Base-by-base conservation (phyloP, 768 basidiomycete genomes). In the Rhizopogon vesiculosus region DNA sequence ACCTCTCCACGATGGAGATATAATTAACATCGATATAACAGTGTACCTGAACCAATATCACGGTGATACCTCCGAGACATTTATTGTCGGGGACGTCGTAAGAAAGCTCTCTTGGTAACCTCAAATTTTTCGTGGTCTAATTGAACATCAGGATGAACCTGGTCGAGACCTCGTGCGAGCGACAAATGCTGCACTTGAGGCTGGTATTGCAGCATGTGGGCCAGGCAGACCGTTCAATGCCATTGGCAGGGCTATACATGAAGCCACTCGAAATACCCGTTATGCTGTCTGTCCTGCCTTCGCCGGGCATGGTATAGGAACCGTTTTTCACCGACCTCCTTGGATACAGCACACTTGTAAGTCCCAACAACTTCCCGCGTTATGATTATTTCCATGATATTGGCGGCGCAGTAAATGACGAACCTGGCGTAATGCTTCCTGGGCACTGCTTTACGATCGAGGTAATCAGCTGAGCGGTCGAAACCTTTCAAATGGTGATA, bases 371-470 rank as follows among this genome's bases (percentile, higher is more conserved):
- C 0, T 42, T 31, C 22, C n/a, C 3, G 4, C 25, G 5, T 57
- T 3, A 54, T 45, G 7, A 1, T 12, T 9, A 25, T 45, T 46
- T 39, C 33, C 45, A 13, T 35, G 31, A 56, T 7, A 29, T 38
- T 8, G 51, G 13, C 12, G 8, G 12, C 48, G n/a, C 59, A 93
- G 93, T 79, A 51, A 95, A 95, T 58, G 83, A 89, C 19, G 91
- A 92, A 57, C 87, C 89, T 2, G 93, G 86, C 0, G 64, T 78
- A 15, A 95, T 97, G 93, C 66, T 69, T 51, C 87, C 87, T 0
- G 93, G 94, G 0, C 85, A 96, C 66, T 92, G 91, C 64, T 96
- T 97, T 63, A 96, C 94, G 0, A 93, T 97, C 41, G 94, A 97
- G 79, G 91, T 86, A 56, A 16, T 10, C 46, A 22, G 13, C 1